Evolutionary conservation across 805 yeast genomes (phyloP), one percentile per base, ranked within the genome.

Genomic region (Wickerhamomyces bovis): DNA sequence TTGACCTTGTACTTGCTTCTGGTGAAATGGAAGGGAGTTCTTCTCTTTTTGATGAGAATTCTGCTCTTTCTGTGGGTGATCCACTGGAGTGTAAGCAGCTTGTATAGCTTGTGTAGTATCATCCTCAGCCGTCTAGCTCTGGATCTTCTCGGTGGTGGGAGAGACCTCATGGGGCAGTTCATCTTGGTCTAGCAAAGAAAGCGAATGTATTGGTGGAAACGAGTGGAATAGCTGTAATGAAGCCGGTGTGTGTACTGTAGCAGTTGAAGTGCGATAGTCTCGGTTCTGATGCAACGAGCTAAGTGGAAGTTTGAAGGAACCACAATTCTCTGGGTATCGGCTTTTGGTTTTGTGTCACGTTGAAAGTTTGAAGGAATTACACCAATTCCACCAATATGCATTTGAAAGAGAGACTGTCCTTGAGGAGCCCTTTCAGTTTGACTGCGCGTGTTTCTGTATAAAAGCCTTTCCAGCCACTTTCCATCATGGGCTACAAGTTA

Each of bases 141-240:
- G n/a, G 64, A 60, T 12, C 41, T 44, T 35, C 64, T 42, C 33
- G 64, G 64, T 6, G 50, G 55, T 23, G 64, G 64, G 5, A 60
- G 52, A 1, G 63, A 51, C 46, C 61, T 56, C 62, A 60, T 60
- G 5, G 39, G 22, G 25, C 19, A 33, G 20, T 33, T 33, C 36
- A 33, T 33, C 31, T 25, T 25, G 28, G 23, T 22, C 8, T 8
- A 22, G 23, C 23, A 22, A 22, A 22, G 23, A 8, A 22, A 25
- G 28, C 13, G 28, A 25, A 25, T 25, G 13, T 25, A 10, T 6
- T 25, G 28, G 8, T 12, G 28, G 28, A 25, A 25, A 25, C 28
- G 28, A 25, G 13, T 25, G 28, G 13, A 25, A 25, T 25, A 12
- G 28, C 28, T 25, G 13, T 6, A 25, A 10, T 6, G 11, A 25